Percentiles rank a stretch among this genome's conserved stretches.
Conservation (phyloP, 495 filamentous ascomycete genomes). For the Monascus purpureus region DNA sequence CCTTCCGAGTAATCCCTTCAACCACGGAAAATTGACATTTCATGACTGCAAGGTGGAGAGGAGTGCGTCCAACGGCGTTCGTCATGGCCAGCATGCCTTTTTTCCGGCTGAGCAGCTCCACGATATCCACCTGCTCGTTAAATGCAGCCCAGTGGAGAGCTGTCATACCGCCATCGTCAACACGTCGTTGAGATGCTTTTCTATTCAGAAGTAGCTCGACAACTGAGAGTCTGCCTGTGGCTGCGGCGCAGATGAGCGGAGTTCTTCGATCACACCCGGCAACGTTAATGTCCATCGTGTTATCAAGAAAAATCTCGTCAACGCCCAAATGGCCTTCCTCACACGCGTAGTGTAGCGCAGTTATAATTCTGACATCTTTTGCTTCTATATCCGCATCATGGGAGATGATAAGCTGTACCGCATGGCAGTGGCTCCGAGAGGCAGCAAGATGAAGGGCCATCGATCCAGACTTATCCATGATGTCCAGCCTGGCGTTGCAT, state of each 20-base stretch:
- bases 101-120: constrained; percentile 19
- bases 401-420: constrained; percentile 17
- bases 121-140: constrained; percentile 29
- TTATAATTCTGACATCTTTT: constrained; percentile 27
- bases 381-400: constrained; percentile 27
- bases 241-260: constrained; percentile 30
- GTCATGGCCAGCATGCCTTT: constrained; percentile 12
- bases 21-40: constrained; percentile 25
- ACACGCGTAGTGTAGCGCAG: constrained; percentile 28
- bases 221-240: constrained; percentile 12
- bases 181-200: constrained; percentile 17
- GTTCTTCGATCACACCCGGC: constrained; percentile 19
- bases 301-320: constrained; percentile 19
- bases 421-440: constrained; percentile 23
- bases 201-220: constrained; percentile 22
- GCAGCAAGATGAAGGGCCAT: constrained; percentile 33
- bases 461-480: constrained; percentile 18
- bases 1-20: constrained; percentile 21
- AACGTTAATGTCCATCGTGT: constrained; percentile 23
- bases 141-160: constrained; percentile 31
- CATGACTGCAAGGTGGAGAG: constrained; percentile 29
- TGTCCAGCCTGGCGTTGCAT: constrained; percentile 20
- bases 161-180: constrained; percentile 27
- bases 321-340: constrained; percentile 18
- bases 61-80: constrained; percentile 21